These are phyloP conservation scores for Boletellus deceptivus DNA, from an alignment of 1,284 basidiomycete species.

Conservation along the genomic window DNA sequence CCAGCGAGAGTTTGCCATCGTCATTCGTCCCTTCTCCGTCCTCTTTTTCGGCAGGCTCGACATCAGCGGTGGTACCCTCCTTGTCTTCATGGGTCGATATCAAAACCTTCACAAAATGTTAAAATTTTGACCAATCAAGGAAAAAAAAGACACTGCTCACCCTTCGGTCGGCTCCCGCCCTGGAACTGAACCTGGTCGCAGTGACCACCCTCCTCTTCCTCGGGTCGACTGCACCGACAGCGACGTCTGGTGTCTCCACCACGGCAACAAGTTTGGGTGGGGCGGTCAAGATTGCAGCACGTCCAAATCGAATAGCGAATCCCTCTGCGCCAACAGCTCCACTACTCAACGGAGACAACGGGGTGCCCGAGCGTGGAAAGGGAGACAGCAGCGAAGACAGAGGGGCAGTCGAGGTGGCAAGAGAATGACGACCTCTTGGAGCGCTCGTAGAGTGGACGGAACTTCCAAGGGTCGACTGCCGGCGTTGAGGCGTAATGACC, in stretches of 20 bases:
- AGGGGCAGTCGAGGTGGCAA: constrained; percentile 47
- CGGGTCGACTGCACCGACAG: constrained; percentile 78
- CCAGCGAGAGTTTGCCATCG: constrained; percentile 13
- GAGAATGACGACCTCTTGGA: constrained; percentile 23
- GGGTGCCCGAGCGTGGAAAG: constrained; percentile 43
- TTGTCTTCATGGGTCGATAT: constrained; percentile 74
- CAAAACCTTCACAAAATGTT: constrained; percentile 52
- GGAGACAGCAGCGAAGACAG: constrained; percentile 37
- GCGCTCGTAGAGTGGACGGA: constrained; percentile 18
- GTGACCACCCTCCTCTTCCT: constrained; percentile 80
- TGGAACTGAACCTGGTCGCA: constrained; percentile 80
- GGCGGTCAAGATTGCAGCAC: constrained; percentile 71
- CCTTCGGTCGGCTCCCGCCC: constrained; percentile 74
- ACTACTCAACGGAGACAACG: constrained; percentile 29
- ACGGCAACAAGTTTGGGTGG: constrained; percentile 77
- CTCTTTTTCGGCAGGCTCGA: constrained; percentile 34
- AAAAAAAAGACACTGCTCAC: constrained; percentile 41
- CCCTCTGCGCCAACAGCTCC: constrained; percentile 28
- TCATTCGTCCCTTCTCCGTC: constrained; percentile 5
- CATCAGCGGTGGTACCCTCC: constrained; percentile 28
- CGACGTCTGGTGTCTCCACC: constrained; percentile 81
- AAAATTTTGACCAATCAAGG: background rate
- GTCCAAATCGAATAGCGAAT: constrained; percentile 55
- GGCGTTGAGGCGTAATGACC: constrained; percentile 42
- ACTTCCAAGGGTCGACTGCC: constrained; percentile 42